Base-by-base conservation (phyloP, 2,329 filamentous ascomycete species). In the Microdochium bolleyi region DNA sequence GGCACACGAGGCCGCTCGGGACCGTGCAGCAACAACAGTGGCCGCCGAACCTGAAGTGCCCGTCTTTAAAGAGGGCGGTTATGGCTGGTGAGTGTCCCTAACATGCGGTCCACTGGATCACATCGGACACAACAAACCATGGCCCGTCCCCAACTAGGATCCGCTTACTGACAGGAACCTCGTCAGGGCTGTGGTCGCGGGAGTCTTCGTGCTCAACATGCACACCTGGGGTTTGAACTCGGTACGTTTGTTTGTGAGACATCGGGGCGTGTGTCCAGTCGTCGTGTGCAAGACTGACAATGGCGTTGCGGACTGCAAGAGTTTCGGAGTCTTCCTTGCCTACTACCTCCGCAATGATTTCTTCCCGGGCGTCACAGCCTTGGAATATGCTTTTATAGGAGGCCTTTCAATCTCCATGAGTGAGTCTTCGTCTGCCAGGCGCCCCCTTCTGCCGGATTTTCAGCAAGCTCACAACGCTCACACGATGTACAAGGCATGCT, bases 361-460 rank as follows among this genome's bases (percentile, higher is more conserved):
- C 22, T 90, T 87, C 57, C 77, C 82, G 0, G 81, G 79, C 14
- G 79, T 86, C 2, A 82, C 80, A 0, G 70, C 79, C 2, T 76
- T 92, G 2, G 77, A 84, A 5, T 92, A 85, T 66, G 88, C 88
- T 41, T 91, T 92, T 63, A 77, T 92, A n/a, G 88, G 88, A 25
- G 84, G 84, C 0, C 71, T 89, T 0, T 85, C 82, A 27, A 81
- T 88, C 46, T 83, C 82, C 1, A 76, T 74, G 51, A 64, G 72
- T 73, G 48, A 24, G 25, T 48, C 41, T 32, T 41, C 19, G 46
- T 11, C 34, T 13, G 44, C 3, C 24, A 13, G 38, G 19, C 22
- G 30, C 30, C n/a, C 14, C 14, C 24, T 14, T 49, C n/a, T 30
- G 49, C 27, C 24, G n/a, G 24, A 19, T 34, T 24, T 3, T 16